phyloP scores from a whole-genome alignment of 441 rosid species.

The Populus hybrid region DNA sequence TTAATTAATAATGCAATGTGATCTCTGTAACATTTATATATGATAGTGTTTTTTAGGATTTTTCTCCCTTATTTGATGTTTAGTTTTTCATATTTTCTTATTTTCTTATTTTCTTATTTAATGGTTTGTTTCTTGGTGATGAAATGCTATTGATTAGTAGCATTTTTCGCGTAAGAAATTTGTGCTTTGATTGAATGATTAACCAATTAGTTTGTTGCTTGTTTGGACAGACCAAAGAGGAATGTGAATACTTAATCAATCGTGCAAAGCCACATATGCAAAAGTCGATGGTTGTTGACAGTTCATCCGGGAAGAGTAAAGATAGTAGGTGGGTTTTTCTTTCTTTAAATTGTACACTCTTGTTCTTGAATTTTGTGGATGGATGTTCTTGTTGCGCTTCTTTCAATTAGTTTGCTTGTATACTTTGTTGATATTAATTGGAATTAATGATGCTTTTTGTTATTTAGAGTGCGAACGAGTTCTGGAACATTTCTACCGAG shows the following conservation, averaged over 20 bases:
- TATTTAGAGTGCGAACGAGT: background rate
- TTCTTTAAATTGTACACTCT: background rate
- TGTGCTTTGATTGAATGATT: background rate
- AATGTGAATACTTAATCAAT: conserved; percentile 69
- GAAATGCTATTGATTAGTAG: background rate
- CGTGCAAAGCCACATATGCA: conserved; percentile 69
- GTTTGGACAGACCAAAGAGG: conserved; percentile 61
- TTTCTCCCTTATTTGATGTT: too few relatives aligned
- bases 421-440: background rate
- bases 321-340: conserved; percentile 59
- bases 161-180: background rate
- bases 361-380: background rate
- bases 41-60: too few relatives aligned
- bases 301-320: conserved; percentile 67
- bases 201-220: background rate
- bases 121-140: too few relatives aligned
- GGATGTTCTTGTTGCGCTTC: background rate
- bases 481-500: background rate
- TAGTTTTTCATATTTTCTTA: too few relatives aligned
- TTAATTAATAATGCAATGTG: too few relatives aligned
- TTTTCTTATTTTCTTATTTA: too few relatives aligned
- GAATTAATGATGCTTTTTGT: background rate
- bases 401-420: background rate
- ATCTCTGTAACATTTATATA: too few relatives aligned
- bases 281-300: conserved; percentile 76